phyloP scores from a whole-genome alignment of 2,329 filamentous ascomycete genomes.

The Tolypocladium cylindrosporum region DNA sequence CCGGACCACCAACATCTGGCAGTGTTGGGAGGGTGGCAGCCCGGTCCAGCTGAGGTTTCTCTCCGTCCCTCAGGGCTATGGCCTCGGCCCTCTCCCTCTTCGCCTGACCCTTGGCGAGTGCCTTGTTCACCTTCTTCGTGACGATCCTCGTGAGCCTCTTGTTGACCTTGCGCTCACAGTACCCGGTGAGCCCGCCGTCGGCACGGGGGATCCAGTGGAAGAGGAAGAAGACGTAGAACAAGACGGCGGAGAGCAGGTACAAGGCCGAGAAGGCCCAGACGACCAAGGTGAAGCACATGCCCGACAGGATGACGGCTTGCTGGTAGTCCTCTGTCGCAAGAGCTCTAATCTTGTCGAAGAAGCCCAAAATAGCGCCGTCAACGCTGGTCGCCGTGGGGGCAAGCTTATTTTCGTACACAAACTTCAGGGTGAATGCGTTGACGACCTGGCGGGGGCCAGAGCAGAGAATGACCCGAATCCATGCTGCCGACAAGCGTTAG shows the following conservation, averaged over 20 bases:
- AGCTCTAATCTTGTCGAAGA: slow-evolving; percentile 71
- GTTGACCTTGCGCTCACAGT: slow-evolving; percentile 89
- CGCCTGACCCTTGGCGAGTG: slow-evolving; percentile 67
- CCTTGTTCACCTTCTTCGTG: slow-evolving; percentile 77
- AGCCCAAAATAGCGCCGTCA: slow-evolving; percentile 57
- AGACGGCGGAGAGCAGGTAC: slow-evolving; percentile 59
- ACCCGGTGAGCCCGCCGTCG: slow-evolving; percentile 72
- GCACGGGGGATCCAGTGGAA: slow-evolving; percentile 81
- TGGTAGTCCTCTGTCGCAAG: slow-evolving; percentile 65
- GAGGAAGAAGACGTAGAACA: slow-evolving; percentile 82
- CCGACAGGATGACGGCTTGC: slow-evolving; percentile 73
- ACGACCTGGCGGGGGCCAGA: slow-evolving; percentile 87
- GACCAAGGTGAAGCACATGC: slow-evolving; percentile 86
- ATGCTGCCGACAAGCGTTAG: slow-evolving; percentile 40
- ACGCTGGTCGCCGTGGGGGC: slow-evolving; percentile 41
- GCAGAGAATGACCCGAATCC: slow-evolving; percentile 80
- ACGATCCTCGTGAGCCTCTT: slow-evolving; percentile 77
- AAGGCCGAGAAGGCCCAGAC: slow-evolving; percentile 81
- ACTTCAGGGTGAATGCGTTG: slow-evolving; percentile 81
- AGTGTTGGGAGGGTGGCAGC: slow-evolving; percentile 61
- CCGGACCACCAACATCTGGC: slow-evolving; percentile 21
- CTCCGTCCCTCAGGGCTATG: slow-evolving; percentile 42
- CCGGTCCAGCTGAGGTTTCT: slow-evolving; percentile 37
- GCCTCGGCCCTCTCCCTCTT: slow-evolving; percentile 44
- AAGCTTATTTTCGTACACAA: slow-evolving; percentile 70